Base-by-base conservation (phyloP, 768 basidiomycete species). In the Cystobasidium tubakii region DNA sequence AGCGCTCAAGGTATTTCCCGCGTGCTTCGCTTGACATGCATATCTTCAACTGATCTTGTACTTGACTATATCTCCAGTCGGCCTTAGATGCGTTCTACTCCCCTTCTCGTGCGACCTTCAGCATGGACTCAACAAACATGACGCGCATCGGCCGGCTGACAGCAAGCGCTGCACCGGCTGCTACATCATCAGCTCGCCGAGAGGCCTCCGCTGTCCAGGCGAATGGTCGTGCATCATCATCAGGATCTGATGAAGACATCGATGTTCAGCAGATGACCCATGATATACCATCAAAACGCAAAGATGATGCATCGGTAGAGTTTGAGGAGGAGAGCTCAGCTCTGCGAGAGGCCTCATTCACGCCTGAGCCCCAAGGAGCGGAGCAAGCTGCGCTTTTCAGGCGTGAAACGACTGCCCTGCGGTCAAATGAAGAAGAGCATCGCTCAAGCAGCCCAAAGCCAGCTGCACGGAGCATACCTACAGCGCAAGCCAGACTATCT, bases 51-150 rank as follows among this genome's bases (percentile, higher is more conserved):
- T 65, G 63, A 65, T 43, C 39, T 15, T 31, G 27, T 36, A n/a
- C 62, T 42, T 7, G 42, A 17, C 21, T 50, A 21, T n/a, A 3
- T n/a, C 2, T 70, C 43, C 62, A 93, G 91, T 79, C 79, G 12
- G 85, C 87, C 0, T 83, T 95, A 15, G 90, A 93, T 78, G 81
- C 83, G 6, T 78, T 84, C 21, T 95, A 90, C 79, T 85, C 87
- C 0, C 84, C 88, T 0, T 83, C 87, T 0, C 83, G 91, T n/a
- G 88, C 90, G 0, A 90, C 89, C 0, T 96, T 85, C 77, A 85
- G 87, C 39, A 83, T 92, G 27, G 50, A 66, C 43, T 13, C 65
- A n/a, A 31, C 36, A 42, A 71, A 71, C 54, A 53, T 71, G 33
- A 71, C 69, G 3, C 63, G 63, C 36, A 43, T 46, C 4, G 63